Base-by-base conservation (phyloP, 2,329 filamentous ascomycete genomes). In the Hypomyces rosellus region DNA sequence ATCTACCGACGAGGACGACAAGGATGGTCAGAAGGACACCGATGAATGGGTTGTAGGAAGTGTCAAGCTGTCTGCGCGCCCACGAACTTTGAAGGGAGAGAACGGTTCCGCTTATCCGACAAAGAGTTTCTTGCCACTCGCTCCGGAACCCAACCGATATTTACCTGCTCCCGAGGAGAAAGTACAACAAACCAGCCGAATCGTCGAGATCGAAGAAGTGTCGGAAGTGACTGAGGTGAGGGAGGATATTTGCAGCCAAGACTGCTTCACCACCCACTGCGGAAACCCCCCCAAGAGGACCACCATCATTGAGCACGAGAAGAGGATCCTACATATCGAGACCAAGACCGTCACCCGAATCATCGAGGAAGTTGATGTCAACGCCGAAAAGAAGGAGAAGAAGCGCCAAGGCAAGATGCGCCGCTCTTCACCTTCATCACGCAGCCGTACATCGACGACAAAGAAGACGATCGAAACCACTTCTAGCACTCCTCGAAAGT, bases 31-130 rank as follows among this genome's bases (percentile, higher is more conserved):
- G 14, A 20, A 49, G 15, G 25, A 40, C 1, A 30, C 22, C 14
- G 40, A 40, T 2, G 50, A 52, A 25, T 52, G 50, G 50, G 41
- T 52, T 6, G 42, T 52, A 22, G 50, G 50, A 15, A 46, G 36
- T 38, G 50, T 45, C 50, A 52, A 45, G 43, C 18, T 52, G 18
- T 49, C 50, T 2, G 41, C 50, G 7, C 50, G 46, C 13, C 34
- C 50, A 20, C 14, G 48, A 2, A 48, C 45, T 22, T 48, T 22
- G 36, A 40, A 52, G 44, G 41, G 45, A n/a, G 36, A 38, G 4
- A 16, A n/a, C 36, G 15, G 15, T n/a, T 38, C 36, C 36, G 15
- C 36, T 16, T n/a, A n/a, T 16, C 36, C 36, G 36, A n/a, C 15
- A 16, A 38, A n/a, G 36, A 38, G 15, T n/a, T 38, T 38, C 36